Evolutionary conservation across 441 rosid species (phyloP).

Genomic region (Erodium trifolium): DNA sequence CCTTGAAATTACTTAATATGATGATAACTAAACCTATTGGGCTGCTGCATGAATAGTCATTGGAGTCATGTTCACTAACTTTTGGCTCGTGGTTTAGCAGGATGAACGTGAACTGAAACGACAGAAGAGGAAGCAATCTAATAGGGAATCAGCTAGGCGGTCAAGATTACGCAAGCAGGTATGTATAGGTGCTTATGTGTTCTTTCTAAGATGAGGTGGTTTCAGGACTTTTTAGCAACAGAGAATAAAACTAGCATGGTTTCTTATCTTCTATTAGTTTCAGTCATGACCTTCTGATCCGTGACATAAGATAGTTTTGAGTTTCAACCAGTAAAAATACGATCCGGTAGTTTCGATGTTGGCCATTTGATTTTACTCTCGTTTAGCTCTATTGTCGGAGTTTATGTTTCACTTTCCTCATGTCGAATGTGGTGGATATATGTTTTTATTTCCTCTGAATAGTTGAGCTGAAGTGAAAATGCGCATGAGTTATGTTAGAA

Average conservation of each 20-base stretch:
- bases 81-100: conserved; percentile 20
- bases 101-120: conserved; percentile 68
- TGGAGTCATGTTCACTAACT: conserved; percentile 5
- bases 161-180: conserved; percentile 80
- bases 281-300: neutral
- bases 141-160: conserved; percentile 69
- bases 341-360: neutral
- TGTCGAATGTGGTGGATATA: too few relatives aligned
- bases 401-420: neutral
- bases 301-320: neutral
- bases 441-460: too few relatives aligned
- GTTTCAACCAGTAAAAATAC: too few relatives aligned
- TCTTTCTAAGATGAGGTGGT: neutral
- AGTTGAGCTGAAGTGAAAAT: too few relatives aligned
- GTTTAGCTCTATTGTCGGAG: neutral
- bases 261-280: neutral
- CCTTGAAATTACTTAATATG: neutral
- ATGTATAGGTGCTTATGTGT: neutral
- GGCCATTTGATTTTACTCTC: neutral
- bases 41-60: too few relatives aligned
- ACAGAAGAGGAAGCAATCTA: conserved; percentile 72
- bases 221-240: neutral
- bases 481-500: too few relatives aligned
- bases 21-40: too few relatives aligned
- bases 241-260: too few relatives aligned